phyloP scores from a whole-genome alignment of 2,329 filamentous ascomycete genomes.

The Metarhizium guizhouense region DNA sequence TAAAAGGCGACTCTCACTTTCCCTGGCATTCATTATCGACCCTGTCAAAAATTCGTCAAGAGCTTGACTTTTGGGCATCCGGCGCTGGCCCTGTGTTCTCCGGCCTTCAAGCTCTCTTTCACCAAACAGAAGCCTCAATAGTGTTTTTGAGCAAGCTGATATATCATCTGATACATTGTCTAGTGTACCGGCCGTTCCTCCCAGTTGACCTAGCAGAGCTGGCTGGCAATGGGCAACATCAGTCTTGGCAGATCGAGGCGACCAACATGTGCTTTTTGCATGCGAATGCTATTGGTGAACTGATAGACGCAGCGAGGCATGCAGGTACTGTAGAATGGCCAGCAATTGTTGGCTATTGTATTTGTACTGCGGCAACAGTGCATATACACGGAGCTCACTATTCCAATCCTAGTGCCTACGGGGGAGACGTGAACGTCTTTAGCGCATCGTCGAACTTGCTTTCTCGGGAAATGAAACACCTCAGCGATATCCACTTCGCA shows the following conservation, averaged over 20 bases:
- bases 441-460: conserved; percentile 58
- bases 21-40: conserved; percentile 84
- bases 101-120: conserved; percentile 65
- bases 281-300: conserved; percentile 76
- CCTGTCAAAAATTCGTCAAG: conserved; percentile 75
- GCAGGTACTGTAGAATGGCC: conserved; percentile 74
- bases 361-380: conserved; percentile 79
- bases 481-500: conserved; percentile 63
- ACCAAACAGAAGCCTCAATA: conserved; percentile 68
- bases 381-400: conserved; percentile 84
- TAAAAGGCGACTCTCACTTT: conserved; percentile 84
- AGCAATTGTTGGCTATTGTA: conserved; percentile 76
- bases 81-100: conserved; percentile 73
- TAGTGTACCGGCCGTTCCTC: conserved; percentile 80
- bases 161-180: conserved; percentile 78
- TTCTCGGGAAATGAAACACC: conserved; percentile 68
- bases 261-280: conserved; percentile 82
- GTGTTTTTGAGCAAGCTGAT: conserved; percentile 77
- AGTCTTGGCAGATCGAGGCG: conserved; percentile 88
- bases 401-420: conserved; percentile 36
- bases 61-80: conserved; percentile 77
- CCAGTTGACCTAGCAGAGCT: conserved; percentile 78
- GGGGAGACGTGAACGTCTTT: conserved; percentile 54
- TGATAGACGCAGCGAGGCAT: conserved; percentile 70
- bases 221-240: conserved; percentile 70